Base-by-base conservation (phyloP, 495 filamentous ascomycete species). In the Podospora sp. region DNA sequence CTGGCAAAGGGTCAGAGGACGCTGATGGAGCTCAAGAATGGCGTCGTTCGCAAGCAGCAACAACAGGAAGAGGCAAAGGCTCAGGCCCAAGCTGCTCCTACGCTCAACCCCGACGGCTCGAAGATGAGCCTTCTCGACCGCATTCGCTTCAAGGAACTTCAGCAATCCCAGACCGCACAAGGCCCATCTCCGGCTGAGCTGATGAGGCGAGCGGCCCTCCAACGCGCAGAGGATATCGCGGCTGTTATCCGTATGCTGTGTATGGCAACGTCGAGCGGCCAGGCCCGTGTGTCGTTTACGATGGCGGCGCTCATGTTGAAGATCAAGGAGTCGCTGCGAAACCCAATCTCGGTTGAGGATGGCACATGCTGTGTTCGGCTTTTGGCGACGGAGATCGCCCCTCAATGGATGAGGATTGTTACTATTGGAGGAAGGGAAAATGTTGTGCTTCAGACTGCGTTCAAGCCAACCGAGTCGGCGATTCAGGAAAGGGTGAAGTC, bases 341-440 rank as follows among this genome's bases (percentile, higher is more conserved):
- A 81, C 64, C 86, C 88, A 5, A 82, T 91, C 52, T 85, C 84
- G 51, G 81, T 77, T 62, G 86, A 86, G 60, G 90, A 91, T 68
- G 87, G 79, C 3, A 76, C 78, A 36, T 69, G 62, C 20, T 87
- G 84, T 68, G 78, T 91, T n/a, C 77, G 79, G 59, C 59, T 91
- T 65, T 70, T 91, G 67, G 85, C 78, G 18, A 58, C 33, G 0
- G 88, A 91, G 77, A 81, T 91, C 25, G 82, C 84, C 52, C 87
- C 90, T 0, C 83, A 85, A 65, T 91, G 89, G 87, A 69, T 90
- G 46, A 73, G 79, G 35, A 70, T 90, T 0, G 79, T 90, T 46
- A 80, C 79, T 63, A 73, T 88, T 52, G 85, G 83, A 0, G 83
- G 79, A 40, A 72, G 84, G 62, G 81, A 85, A 69, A 86, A 85